Base-by-base conservation (phyloP, 2,329 filamentous ascomycete species). In the Clarireedia homoeocarpa region DNA sequence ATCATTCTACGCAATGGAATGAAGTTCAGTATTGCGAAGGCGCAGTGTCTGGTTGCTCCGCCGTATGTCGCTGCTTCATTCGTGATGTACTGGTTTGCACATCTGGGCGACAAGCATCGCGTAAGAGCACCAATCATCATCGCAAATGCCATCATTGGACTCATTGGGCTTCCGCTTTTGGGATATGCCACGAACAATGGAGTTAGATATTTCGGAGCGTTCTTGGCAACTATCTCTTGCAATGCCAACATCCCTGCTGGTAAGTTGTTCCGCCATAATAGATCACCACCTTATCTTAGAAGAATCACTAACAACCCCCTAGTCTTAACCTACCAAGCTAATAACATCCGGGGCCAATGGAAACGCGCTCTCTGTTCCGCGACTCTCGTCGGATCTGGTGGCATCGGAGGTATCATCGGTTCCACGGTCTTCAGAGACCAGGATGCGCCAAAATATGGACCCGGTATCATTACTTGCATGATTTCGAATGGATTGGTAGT, bases 281-380 rank as follows among this genome's bases (percentile, higher is more conserved):
- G 12, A 34, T 34, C 7, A 30, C 7, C 30, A 9, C 30, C 30
- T 34, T 34, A 12, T 34, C 10, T 12, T 12, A 34, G 30, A 34
- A 34, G 4, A 34, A 34, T 34, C 30, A 9, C 84, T 61, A 94
- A 94, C 68, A 77, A 92, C 4, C 89, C 90, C 0, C 77, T 83
- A 1, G 76, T 82, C 47, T 82, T 95, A 74, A 80, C 88, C 0
- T 94, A 89, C 73, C 89, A 92, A 73, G 88, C 88, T 44, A 89
- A 74, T 88, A 92, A 74, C 34, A 59, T 95, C 67, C 84, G 89
- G 51, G 89, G 89, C 0, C 89, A 94, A 72, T 95, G 89, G 88
- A 95, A 92, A 74, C 82, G 90, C 48, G 89, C 89, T 0, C 85
- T 94, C 63, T 85, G 83, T 69, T 88, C 83, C 58, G 87, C 89